phyloP scores from a whole-genome alignment of 192 early-diverging fungal genomes.

The Rhizophagus sp. region DNA sequence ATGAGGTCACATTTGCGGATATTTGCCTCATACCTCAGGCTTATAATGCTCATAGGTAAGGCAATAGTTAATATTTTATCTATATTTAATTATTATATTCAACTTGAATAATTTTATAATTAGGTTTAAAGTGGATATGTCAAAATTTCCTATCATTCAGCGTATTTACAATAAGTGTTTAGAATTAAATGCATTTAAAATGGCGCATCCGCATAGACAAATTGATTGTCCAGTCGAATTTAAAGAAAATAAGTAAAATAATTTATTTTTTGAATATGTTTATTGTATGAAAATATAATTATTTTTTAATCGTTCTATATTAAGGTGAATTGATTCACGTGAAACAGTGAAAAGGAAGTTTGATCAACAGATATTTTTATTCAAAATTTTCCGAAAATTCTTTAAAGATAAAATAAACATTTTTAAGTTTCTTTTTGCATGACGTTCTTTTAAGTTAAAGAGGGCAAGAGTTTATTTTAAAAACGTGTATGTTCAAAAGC shows the following conservation, averaged over 20 bases:
- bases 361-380: too few species aligned
- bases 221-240: constrained; percentile 63
- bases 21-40: constrained; percentile 76
- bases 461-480: too few species aligned
- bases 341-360: too few species aligned
- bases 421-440: too few species aligned
- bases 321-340: too few species aligned
- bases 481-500: too few species aligned
- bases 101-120: not conserved
- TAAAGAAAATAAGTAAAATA: not conserved
- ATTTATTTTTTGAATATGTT: too few species aligned
- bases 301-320: too few species aligned
- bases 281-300: too few species aligned
- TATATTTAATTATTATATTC: not conserved
- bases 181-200: constrained; percentile 66
- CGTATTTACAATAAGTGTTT: constrained; percentile 57
- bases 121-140: constrained; percentile 72
- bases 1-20: constrained; percentile 85
- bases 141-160: constrained; percentile 64
- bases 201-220: constrained; percentile 63
- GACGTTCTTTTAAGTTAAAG: too few species aligned
- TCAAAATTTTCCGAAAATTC: too few species aligned
- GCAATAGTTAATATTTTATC: constrained; percentile 36
- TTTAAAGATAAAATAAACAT: too few species aligned
- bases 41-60: constrained; percentile 76